These are phyloP conservation scores for Pyronema omphalodes DNA, from an alignment of 495 filamentous ascomycete species.

Conservation along the genomic window DNA sequence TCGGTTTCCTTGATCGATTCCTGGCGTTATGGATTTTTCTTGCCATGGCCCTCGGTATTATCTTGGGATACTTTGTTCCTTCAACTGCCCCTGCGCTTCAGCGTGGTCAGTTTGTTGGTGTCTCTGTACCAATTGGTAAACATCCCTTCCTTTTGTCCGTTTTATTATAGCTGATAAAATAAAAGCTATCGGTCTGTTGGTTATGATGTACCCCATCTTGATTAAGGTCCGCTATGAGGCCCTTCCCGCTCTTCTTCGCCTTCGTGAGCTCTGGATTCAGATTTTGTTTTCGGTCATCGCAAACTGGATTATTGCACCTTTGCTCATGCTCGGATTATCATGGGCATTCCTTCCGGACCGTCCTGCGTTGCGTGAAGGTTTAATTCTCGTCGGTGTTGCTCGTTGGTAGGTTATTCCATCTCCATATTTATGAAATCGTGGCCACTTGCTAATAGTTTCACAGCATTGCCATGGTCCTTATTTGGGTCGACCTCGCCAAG, in stretches of 20 bases:
- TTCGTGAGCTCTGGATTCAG: conserved; percentile 55
- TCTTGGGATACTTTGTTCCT: conserved; percentile 62
- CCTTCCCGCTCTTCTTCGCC: conserved; percentile 47
- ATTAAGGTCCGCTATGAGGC: conserved; percentile 82
- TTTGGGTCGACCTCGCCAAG: conserved; percentile 62
- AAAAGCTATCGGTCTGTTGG: conserved; percentile 59
- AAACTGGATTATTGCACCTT: conserved; percentile 82
- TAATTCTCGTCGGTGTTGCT: conserved; percentile 62
- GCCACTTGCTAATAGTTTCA: neutral
- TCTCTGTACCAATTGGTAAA: conserved; percentile 61
- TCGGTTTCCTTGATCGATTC: conserved; percentile 55
- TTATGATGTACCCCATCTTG: conserved; percentile 93
- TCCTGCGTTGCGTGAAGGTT: conserved; percentile 43
- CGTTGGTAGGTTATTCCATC: conserved; percentile 54
- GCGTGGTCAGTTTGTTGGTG: conserved; percentile 51
- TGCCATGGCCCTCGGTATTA: conserved; percentile 62
- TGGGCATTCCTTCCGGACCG: conserved; percentile 74
- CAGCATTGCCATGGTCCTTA: conserved; percentile 36
- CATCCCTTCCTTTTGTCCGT: conserved; percentile 4
- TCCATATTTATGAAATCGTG: neutral
- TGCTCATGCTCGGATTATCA: conserved; percentile 69
- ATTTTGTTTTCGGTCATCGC: conserved; percentile 57
- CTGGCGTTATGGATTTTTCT: conserved; percentile 75
- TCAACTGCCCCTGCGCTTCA: conserved; percentile 43
- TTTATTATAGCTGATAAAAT: neutral